Percentiles rank a stretch among this genome's conserved stretches.
Evolutionary conservation across 139 green algal species (phyloP).

Genomic region (Chlorella sp.): DNA sequence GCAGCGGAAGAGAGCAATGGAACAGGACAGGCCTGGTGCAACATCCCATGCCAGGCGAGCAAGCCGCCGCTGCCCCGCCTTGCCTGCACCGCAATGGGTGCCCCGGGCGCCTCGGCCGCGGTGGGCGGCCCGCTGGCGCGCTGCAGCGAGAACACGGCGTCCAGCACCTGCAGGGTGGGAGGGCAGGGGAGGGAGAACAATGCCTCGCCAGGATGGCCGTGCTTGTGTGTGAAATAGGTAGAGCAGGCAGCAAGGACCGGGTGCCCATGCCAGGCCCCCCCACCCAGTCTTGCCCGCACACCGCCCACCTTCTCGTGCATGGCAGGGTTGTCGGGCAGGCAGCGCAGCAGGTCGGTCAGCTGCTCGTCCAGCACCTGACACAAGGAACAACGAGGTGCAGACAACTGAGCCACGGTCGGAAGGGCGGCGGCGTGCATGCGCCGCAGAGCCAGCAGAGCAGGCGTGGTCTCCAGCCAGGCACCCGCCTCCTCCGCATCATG

Average conservation of each 20-base stretch:
- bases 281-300: neutral
- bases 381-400: neutral
- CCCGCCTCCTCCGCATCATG: neutral
- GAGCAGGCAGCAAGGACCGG: neutral
- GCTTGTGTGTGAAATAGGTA: too few species aligned
- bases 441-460: too few species aligned
- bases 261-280: neutral
- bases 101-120: conserved; percentile 28
- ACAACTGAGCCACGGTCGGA: neutral
- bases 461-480: too few species aligned
- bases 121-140: neutral
- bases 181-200: neutral
- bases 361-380: conserved; percentile 83
- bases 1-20: neutral
- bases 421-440: too few species aligned
- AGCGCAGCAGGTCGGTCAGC: conserved; percentile 83
- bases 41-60: too few species aligned
- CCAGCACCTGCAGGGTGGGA: conserved; percentile 54
- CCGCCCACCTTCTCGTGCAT: conserved; percentile 58
- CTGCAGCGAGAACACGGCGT: conserved; percentile 71
- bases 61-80: neutral
- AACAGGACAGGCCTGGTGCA: neutral
- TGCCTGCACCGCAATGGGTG: conserved; percentile 1
- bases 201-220: too few species aligned
- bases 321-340: conserved; percentile 73